Evolutionary conservation across 2,329 filamentous ascomycete genomes (phyloP), one percentile per base, ranked within the genome.

Genomic region (Fusarium clavum): DNA sequence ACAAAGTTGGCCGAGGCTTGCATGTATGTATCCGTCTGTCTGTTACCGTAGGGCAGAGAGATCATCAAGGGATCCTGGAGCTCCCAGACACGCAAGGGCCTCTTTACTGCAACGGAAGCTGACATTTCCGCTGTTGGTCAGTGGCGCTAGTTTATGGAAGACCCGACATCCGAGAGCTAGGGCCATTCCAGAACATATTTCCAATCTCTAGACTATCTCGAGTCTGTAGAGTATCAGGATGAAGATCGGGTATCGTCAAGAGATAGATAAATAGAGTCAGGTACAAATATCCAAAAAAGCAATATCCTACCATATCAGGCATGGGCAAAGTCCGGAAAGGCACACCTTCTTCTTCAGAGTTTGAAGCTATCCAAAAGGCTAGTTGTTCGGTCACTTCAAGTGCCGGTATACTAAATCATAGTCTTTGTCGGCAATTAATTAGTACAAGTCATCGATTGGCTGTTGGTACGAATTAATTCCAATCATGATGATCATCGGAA

Each of bases 101-200:
- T 48, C 20, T 48, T 48, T 24, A 48, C 27, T 30, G n/a, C 34
- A 40, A 66, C 73, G 73, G 72, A 75, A 69, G 63, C 46, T 61
- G 47, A 44, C 40, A 41, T 56, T 73, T 72, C 73, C 72, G 72
- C 61, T 64, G 68, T 47, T 67, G 70, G 68, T 41, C 51, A 51
- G 52, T 22, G 38, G 57, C 72, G 72, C 73, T 75, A 75, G 64
- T 48, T 34, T 40, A 53, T 75, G 73, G 73, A 75, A 75, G 65
- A 52, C 60, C 54, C 57, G 57, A 40, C 61, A 70, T 75, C 73
- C 73, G 73, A 67, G 68, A 59, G 48, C 69, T 73, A 74, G 56
- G 51, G 38, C 52, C 62, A 72, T 63, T 63, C 30, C 27, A 34
- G 34, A 29, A 24, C 18, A 13, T 27, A 20, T 44, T 22, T 34